Evolutionary conservation across 805 yeast genomes (phyloP), one percentile per base, ranked within the genome.

Genomic region (Candida xyloterini): DNA sequence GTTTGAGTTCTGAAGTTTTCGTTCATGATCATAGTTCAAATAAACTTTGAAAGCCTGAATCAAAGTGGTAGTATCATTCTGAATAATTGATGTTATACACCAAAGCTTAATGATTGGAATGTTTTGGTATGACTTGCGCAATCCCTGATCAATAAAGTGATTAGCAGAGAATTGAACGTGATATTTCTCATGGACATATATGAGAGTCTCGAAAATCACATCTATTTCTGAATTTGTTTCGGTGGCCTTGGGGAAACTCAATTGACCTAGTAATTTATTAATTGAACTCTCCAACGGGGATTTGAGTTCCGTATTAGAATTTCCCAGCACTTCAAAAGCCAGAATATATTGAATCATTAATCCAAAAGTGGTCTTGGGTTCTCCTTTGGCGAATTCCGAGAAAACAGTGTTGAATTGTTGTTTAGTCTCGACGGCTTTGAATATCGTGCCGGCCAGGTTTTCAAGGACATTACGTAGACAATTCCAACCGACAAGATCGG

Each of bases 81-180:
- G 40, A 2, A 44, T 38, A n/a, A 62, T 52, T 22, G 64, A 51
- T 30, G 55, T 13, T 33, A 55, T 5, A 57, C 63, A 44, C 63
- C 63, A 47, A 41, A 56, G 50, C 61, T 66, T 42, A 67, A 70
- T 43, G 58, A 54, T 45, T 51, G 63, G 29, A 59, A 55, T 29
- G 66, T 61, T 72, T 49, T 74, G 80, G 42, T 74, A 76, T 0
- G 79, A 72, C 33, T 62, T 67, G 11, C 60, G 52, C 35, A 73
- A 59, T 1, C 73, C 67, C 4, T 47, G 38, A 9, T 59, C 57
- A 13, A 62, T 56, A 47, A 57, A 57, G 5, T 34, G 43, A 9
- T 47, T 44, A 53, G 63, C 52, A 2, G 57, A 46, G 2, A 55
- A 15, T 8, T 46, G 31, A 2, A 38, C 38, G 7, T 35, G 40